These are phyloP conservation scores for Aspergillus uvarum DNA, from an alignment of 2,329 filamentous ascomycete genomes.

Conservation along the genomic window DNA sequence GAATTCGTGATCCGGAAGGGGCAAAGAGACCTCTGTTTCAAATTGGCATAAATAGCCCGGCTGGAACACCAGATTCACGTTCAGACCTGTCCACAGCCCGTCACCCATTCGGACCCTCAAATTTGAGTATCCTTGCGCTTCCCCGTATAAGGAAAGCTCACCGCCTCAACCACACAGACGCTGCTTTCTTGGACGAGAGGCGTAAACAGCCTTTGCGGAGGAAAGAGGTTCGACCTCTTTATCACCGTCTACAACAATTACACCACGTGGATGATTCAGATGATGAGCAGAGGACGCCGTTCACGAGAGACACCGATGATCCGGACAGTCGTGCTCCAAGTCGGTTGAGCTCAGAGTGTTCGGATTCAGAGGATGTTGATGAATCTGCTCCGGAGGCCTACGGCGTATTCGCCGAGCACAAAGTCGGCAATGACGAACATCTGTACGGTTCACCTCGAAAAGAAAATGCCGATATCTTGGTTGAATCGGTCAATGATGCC, in stretches of 20 bases:
- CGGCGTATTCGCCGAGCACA: conserved; percentile 21
- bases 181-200: conserved; percentile 69
- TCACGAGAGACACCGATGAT: conserved; percentile 77
- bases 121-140: conserved; percentile 62
- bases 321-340: conserved; percentile 79
- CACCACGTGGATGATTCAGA: conserved; percentile 83
- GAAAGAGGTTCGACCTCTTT: conserved; percentile 73
- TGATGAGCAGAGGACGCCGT: conserved; percentile 69
- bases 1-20: conserved; percentile 69
- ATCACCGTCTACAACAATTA: conserved; percentile 73
- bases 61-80: conserved; percentile 62
- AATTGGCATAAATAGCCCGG: conserved; percentile 59
- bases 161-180: conserved; percentile 58
- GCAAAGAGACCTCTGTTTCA: conserved; percentile 56
- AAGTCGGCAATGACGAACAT: conserved; percentile 7
- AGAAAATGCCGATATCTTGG: background rate
- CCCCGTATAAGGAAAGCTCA: conserved; percentile 72
- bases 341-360: conserved; percentile 58
- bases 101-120: conserved; percentile 34
- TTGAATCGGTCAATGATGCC: conserved; percentile 13
- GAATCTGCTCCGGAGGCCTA: conserved; percentile 30
- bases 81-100: conserved; percentile 43
- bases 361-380: conserved; percentile 52
- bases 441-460: background rate
- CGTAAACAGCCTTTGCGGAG: conserved; percentile 55